These are phyloP conservation scores for Eragrostis nindensis DNA, from an alignment of 176 grass and related monocot species.

Conservation along the genomic window DNA sequence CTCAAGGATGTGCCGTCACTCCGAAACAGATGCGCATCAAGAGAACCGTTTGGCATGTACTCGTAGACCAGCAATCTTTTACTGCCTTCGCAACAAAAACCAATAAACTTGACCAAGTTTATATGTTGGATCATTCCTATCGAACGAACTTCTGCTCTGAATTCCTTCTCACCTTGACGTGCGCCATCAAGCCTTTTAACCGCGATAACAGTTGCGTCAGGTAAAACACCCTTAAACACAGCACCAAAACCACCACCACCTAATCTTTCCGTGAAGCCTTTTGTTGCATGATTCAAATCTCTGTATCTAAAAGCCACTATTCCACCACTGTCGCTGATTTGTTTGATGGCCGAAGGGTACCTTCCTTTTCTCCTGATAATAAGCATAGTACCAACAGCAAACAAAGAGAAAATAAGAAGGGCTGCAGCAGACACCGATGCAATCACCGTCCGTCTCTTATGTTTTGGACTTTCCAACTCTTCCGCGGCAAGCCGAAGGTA, in stretches of 20 bases:
- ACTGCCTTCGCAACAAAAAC: slow-evolving; percentile 20
- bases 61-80: slow-evolving; percentile 37
- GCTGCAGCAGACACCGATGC: neutral
- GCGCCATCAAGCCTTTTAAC: slow-evolving; percentile 40
- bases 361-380: neutral
- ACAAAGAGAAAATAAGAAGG: neutral
- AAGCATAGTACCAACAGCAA: neutral
- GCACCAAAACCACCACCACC: slow-evolving; percentile 37
- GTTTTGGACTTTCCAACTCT: slow-evolving; percentile 2
- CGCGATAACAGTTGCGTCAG: neutral
- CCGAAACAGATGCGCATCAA: slow-evolving; percentile 24
- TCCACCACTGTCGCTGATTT: neutral
- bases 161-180: slow-evolving; percentile 42
- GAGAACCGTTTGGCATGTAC: slow-evolving; percentile 30
- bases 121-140: slow-evolving; percentile 37
- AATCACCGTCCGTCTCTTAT: neutral
- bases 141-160: slow-evolving; percentile 41
- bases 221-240: slow-evolving; percentile 36
- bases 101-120: slow-evolving; percentile 26
- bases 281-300: slow-evolving; percentile 29
- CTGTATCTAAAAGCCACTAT: slow-evolving; percentile 23
- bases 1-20: neutral
- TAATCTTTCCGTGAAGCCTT: slow-evolving; percentile 26
- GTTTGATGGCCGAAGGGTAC: neutral
- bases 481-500: slow-evolving; percentile 29